Percentiles rank a stretch among this genome's conserved stretches.
These are phyloP conservation scores for Hyphodiscus sp. DNA, from an alignment of 2,329 filamentous ascomycete genomes.

Conservation along the genomic window DNA sequence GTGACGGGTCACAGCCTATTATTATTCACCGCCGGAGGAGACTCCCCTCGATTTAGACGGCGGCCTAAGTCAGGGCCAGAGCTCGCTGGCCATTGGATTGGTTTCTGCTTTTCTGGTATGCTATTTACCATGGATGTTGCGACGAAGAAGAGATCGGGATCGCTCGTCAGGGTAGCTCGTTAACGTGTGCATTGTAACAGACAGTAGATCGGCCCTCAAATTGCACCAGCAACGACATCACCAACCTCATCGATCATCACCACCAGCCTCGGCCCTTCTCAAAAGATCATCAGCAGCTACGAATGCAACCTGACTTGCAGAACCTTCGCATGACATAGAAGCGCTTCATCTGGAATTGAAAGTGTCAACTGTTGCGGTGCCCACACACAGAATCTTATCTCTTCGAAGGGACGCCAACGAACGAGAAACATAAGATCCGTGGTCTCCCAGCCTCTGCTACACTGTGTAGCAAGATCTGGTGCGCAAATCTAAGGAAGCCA, in stretches of 20 bases:
- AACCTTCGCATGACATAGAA: not conserved
- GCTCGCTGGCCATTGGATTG: not conserved
- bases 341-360: not conserved
- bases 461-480: not conserved
- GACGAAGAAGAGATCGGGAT: not conserved
- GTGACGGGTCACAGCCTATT: conserved; percentile 7
- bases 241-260: not conserved
- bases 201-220: not conserved
- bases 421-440: not conserved
- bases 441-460: not conserved
- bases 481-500: not conserved
- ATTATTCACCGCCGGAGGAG: conserved; percentile 15
- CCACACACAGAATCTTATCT: not conserved
- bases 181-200: not conserved
- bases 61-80: not conserved
- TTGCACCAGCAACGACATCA: no score
- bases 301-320: not conserved
- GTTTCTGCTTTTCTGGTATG: not conserved
- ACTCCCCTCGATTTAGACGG: not conserved
- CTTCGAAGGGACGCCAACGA: not conserved
- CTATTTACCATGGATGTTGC: not conserved
- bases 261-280: not conserved
- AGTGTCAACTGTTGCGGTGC: not conserved
- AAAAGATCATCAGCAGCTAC: not conserved
- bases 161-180: not conserved